Evolutionary conservation across 2,329 filamentous ascomycete species (phyloP), one percentile per base, ranked within the genome.

Genomic region (Nothopassalora personata): DNA sequence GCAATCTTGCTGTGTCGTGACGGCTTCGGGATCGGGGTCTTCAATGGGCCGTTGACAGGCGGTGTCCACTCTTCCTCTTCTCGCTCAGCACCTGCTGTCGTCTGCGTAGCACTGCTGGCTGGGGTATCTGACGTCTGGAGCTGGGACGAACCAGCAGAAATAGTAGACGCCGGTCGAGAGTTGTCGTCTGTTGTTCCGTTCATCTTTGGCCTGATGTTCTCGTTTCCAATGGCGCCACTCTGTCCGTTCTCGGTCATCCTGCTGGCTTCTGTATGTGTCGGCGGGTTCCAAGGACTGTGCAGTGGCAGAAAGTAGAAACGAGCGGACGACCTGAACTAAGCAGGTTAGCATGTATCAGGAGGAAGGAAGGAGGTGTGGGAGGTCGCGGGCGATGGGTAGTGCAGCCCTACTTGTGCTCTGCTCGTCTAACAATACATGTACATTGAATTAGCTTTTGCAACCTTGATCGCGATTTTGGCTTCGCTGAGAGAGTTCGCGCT

Each of bases 1-100:
- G 71, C 11, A 2, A 88, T 84, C 59, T 82, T 83, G 71, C 82
- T 82, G 36, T 77, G 76, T 1, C 86, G 75, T 13, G 68, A 54
- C 13, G 71, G 70, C 23, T 60, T 56, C 9, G 68, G 67, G 43
- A 74, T 68, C 9, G 71, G 71, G 18, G 68, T 70, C 60, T 69
- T 71, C 57, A 71, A 58, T 7, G 67, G 64, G n/a, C 70, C 71
- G 31, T 67, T 61, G 7, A 63, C 64, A 4, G 69, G 68, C 19
- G 66, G 54, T 39, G 61, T 60, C 64, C 66, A 70, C 47, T 65
- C 60, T 27, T 67, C 63, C 43, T 67, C 62, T 36, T 68, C 61
- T 30, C 54, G 47, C 18, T 62, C 63, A 31, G 53, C 56, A 43
- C 60, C 61, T 19, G 63, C 64, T 19, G 61, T 61, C 46, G 67